Evolutionary conservation across 306 rosid genomes (phyloP), one percentile per base, ranked within the genome.

Genomic region (Hippophae rhamnoides): DNA sequence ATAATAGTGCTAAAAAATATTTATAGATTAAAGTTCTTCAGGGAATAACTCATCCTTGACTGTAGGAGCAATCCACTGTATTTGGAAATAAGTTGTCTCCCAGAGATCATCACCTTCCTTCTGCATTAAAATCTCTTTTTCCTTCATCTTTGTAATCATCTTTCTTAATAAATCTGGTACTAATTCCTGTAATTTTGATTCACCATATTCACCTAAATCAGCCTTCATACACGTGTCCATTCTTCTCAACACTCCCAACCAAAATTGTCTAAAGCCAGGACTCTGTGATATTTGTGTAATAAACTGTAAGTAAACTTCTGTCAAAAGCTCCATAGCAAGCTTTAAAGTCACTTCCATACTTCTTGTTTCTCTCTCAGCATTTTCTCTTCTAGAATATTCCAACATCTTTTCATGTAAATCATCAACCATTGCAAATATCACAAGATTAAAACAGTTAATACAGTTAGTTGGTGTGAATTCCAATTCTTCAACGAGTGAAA

Each of bases 181-280:
- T 26, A 73, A 25, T 7, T 81, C 86, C 31, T 61, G 80, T 79
- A 92, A 51, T 40, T 57, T 74, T 9, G 95, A 81, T 26, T 60
- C 62, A 51, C 95, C 96, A 71, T 78, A 80, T 1, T 62, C 79
- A 18, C 96, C 96, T 52, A 92, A 77, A 10, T 92, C 93, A 65
- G 88, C 93, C 59, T 88, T 92, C 96, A 88, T 75, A 13, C 90
- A 88, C 3, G 96, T 83, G 69, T 86, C 99, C 99, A 92, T 88
- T 74, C 96, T 83, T 62, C 96, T 81, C 76, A 92, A 70, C 45
- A 92, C 73, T 7, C 99, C 95, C 12, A 88, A 63, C 99, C 99
- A 92, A 60, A 92, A 85, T 13, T 88, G 74, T 68, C 86, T 56
- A 47, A 85, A 88, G 7, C 76, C 88, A 1, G 66, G 55, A 46